Base-by-base conservation (phyloP, 129 eudicot species). In the Erigeron canadensis region DNA sequence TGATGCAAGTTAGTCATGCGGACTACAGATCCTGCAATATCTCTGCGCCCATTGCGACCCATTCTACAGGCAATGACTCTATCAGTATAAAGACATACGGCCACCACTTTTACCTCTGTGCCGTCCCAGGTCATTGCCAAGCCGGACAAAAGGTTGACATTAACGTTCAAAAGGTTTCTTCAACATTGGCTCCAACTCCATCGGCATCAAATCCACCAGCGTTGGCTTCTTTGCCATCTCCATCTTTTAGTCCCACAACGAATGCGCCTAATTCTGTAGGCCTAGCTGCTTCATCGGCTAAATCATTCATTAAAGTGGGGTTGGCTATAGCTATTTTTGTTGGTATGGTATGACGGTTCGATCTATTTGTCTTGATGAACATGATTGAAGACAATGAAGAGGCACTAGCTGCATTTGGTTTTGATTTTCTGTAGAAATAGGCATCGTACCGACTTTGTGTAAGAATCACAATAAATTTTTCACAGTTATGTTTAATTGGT, bases 101-200 rank as follows among this genome's bases (percentile, higher is more conserved):
- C 18, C 96, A 91, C 84, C 88, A 88, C 63, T 91, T 67, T 84
- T 91, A 79, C 70, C 69, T 91, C 7, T 91, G 97, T 40, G 97
- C 90, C 5, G 88, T 91, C 34, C 93, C 97, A 1, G 97, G 97
- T 16, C 97, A 91, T 76, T 91, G 97, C 87, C 97, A 88, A 65
- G 65, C 91, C 0, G 97, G 97, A 8, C 97, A 91, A 71, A 91
- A 81, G 75, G 82, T 91, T 10, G 97, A 91, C 70, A 91, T 91
- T 13, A 84, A 84, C 59, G 94, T 91, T 10, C 82, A 63, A 15
- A 82, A 70, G 12, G 69, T 34, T 7, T 65, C 86, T 59, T 71
- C 74, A 12, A 39, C 82, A 15, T 12, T 42, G 46, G 85, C 89
- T 53, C 93, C 96, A 13, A 48, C 74, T 55, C 80, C 88, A 10